Evolutionary conservation across 2,329 filamentous ascomycete species (phyloP).

Genomic region (Berkeleyomyces basicola): DNA sequence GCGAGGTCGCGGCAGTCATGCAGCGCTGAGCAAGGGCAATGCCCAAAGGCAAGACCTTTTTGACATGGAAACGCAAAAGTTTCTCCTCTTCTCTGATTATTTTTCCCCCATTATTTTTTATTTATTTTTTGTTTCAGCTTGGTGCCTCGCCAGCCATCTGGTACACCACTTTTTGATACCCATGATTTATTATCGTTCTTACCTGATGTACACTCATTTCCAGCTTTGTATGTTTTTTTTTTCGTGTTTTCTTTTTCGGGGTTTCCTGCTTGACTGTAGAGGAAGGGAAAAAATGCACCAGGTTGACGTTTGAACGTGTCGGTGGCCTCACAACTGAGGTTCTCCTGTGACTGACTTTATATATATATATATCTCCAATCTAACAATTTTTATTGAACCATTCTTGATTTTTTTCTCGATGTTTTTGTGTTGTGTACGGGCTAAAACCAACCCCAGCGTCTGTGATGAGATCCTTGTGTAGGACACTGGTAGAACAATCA

Average conservation of each 20-base stretch:
- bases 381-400: no score
- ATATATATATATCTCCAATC: no score
- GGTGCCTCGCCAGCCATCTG: neutral
- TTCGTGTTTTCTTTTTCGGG: neutral
- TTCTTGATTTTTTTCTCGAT: no score
- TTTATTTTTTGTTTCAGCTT: constrained; percentile 3
- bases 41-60: neutral
- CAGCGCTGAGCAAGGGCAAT: constrained; percentile 19
- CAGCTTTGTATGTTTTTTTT: constrained; percentile 3
- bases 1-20: constrained; percentile 29
- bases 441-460: no score
- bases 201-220: constrained; percentile 12
- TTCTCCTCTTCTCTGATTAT: neutral
- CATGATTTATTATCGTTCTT: constrained; percentile 14
- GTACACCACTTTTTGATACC: constrained; percentile 17
- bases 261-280: neutral
- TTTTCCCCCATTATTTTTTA: neutral
- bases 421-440: no score
- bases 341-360: no score
- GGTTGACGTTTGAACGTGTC: no score
- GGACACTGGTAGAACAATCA: no score
- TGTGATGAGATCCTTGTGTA: no score
- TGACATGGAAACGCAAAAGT: neutral
- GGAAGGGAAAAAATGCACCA: neutral
- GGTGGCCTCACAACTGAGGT: no score